Conservation (phyloP, 768 basidiomycete species). For the Serendipita sp. region DNA sequence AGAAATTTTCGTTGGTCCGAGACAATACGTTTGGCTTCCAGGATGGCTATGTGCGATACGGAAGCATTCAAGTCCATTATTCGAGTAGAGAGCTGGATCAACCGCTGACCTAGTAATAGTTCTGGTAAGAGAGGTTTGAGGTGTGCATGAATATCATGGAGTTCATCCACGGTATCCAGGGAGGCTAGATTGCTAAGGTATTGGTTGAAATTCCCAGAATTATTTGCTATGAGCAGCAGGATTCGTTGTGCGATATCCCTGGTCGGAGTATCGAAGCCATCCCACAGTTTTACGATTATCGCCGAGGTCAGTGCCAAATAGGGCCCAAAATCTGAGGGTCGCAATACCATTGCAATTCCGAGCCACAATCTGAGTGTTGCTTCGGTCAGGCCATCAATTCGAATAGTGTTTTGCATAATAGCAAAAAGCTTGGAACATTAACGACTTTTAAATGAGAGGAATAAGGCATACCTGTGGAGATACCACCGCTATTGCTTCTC, state of each 20-base stretch:
- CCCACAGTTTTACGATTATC: slow-evolving; percentile 66
- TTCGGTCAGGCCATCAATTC: slow-evolving; percentile 54
- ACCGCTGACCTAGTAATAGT: slow-evolving; percentile 10
- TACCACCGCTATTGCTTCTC: slow-evolving; percentile 51
- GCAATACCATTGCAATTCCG: slow-evolving; percentile 52
- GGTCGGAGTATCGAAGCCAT: slow-evolving; percentile 35
- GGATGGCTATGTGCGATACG: slow-evolving; percentile 19
- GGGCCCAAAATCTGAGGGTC: slow-evolving; percentile 55
- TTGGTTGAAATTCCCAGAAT: slow-evolving; percentile 34
- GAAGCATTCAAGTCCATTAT: not conserved
- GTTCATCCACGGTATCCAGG: slow-evolving; percentile 57
- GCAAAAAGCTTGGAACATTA: slow-evolving; percentile 69
- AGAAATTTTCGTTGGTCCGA: slow-evolving; percentile 27
- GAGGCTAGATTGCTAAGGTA: slow-evolving; percentile 24
- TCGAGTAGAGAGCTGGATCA: not conserved
- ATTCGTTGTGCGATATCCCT: slow-evolving; percentile 39
- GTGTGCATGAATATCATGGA: slow-evolving; percentile 53
- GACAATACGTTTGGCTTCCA: slow-evolving; percentile 32
- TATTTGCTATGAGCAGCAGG: slow-evolving; percentile 50
- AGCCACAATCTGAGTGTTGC: slow-evolving; percentile 70
- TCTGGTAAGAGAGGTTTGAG: not conserved
- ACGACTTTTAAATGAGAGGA: not conserved
- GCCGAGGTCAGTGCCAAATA: slow-evolving; percentile 81
- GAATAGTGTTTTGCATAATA: slow-evolving; percentile 79
- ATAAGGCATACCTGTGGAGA: slow-evolving; percentile 60